Evolutionary conservation across 768 basidiomycete species (phyloP), one percentile per base, ranked within the genome.

Genomic region (Hebeloma cylindrosporum): DNA sequence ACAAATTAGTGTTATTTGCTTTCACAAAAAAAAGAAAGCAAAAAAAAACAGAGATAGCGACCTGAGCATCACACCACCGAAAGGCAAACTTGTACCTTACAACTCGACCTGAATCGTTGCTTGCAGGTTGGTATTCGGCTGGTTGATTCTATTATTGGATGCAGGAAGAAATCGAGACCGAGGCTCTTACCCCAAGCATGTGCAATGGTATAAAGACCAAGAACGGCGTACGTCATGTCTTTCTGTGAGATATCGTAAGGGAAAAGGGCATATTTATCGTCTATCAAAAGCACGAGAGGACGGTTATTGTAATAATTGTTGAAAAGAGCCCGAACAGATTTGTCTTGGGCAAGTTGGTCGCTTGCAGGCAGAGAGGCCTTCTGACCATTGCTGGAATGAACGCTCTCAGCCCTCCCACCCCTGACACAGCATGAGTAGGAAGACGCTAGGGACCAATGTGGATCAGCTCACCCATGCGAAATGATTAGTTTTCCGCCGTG

Each of bases 11-110:
- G 23, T 17, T 8, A 18, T 46, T 30, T 21, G 22, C 25, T 25
- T 38, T 14, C 25, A 25, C 6, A 32, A 35, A 16, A 2, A 23
- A 14, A 13, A 25, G 27, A 26, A 30, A 22, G 26, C 23, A 18
- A 14, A 9, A n/a, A 22, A 20, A 10, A 20, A 42, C 18, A 27
- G 22, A 22, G 10, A 37, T 27, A 16, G 22, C 54, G 40, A 52
- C 86, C 67, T 91, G 89, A 31, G 71, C 75, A 48, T 82, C 77
- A 51, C 86, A 88, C 88, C 88, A 92, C 53, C 85, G 83, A 52
- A 92, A 92, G 4, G 83, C 82, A 54, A 92, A 90, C 60, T 91
- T 92, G 60, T 80, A 88, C 5, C 88, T 72, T 9, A 88, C 73
- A n/a, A 87, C 78, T n/a, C 64, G 67, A 8, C 77, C 76, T 23